Percentiles rank a stretch among this genome's conserved stretches.
These are phyloP conservation scores for Caryopteris hybrid DNA, from an alignment of 305 asterid species.

Conservation along the genomic window DNA sequence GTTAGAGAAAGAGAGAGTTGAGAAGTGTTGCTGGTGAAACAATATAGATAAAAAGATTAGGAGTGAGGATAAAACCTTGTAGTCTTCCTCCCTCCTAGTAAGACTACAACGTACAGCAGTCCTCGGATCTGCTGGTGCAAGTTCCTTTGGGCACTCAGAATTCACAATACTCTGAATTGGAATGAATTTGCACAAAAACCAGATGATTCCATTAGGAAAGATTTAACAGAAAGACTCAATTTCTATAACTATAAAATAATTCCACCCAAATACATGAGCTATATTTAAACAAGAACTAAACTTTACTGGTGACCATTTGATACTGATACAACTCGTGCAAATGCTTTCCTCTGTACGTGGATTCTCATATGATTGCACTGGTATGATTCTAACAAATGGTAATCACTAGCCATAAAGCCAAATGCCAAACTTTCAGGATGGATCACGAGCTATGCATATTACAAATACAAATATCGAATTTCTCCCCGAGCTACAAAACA, in stretches of 20 bases:
- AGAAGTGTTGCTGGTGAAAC: neutral
- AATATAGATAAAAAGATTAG: neutral
- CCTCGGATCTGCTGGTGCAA: constrained; percentile 53
- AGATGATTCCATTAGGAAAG: constrained; percentile 2
- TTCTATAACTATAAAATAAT: too few relatives aligned
- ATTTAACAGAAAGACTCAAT: neutral
- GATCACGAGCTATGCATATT: neutral
- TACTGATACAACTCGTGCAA: neutral
- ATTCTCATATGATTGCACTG: neutral
- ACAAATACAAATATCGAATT: neutral
- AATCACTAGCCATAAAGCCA: too few relatives aligned
- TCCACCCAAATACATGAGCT: neutral
- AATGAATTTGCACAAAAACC: neutral
- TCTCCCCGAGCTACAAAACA: neutral
- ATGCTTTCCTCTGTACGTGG: neutral
- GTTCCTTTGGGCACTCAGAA: constrained; percentile 74
- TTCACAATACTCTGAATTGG: constrained; percentile 56
- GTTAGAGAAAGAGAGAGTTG: neutral
- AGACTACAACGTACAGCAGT: constrained; percentile 58
- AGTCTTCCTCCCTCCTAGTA: constrained; percentile 61
- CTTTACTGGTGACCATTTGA: too few relatives aligned
- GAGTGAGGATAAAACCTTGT: constrained; percentile 36
- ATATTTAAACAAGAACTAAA: neutral
- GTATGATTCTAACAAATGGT: too few relatives aligned
- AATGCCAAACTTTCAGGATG: neutral